These are phyloP conservation scores for Peterozyma xylosa DNA, from an alignment of 805 yeast species.

Conservation along the genomic window DNA sequence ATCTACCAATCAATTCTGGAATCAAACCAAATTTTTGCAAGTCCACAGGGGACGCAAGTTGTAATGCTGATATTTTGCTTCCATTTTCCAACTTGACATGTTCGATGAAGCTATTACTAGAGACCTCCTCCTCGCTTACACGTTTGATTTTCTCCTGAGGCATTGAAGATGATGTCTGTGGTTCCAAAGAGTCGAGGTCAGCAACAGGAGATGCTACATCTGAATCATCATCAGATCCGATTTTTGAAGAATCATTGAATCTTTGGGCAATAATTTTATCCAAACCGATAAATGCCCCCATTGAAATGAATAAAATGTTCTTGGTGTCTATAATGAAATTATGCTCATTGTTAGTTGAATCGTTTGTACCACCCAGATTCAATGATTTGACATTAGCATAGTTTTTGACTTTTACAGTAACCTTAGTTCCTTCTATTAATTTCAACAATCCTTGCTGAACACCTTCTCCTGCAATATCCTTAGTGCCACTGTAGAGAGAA, in stretches of 20 bases:
- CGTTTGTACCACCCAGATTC: neutral
- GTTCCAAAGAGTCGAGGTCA: slow-evolving; percentile 1
- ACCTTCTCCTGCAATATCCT: slow-evolving; percentile 60
- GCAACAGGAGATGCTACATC: slow-evolving; percentile 3
- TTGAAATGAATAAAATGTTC: slow-evolving; percentile 45
- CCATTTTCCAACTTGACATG: slow-evolving; percentile 30
- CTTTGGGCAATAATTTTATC: slow-evolving; percentile 40
- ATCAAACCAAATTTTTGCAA: slow-evolving; percentile 45
- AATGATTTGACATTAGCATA: slow-evolving; percentile 5
- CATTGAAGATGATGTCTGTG: neutral
- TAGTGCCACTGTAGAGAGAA: slow-evolving; percentile 35
- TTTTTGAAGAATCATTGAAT: slow-evolving; percentile 16
- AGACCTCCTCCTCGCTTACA: neutral
- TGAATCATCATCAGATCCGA: slow-evolving; percentile 14
- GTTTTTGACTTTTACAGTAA: slow-evolving; percentile 31
- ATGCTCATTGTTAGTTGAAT: slow-evolving; percentile 20
- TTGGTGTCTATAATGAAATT: slow-evolving; percentile 44
- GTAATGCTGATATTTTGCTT: slow-evolving; percentile 31
- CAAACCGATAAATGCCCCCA: slow-evolving; percentile 59
- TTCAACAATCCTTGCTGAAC: slow-evolving; percentile 55
- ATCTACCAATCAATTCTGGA: slow-evolving; percentile 54
- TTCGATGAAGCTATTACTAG: slow-evolving; percentile 19
- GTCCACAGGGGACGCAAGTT: slow-evolving; percentile 41
- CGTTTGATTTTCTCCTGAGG: slow-evolving; percentile 3
- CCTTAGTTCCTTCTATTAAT: slow-evolving; percentile 48